A percentile compares a stretch with the other conserved stretches of the same genome.
Conservation (phyloP, 73 alveolate genomes). For the Paramecium sonneborni region DNA sequence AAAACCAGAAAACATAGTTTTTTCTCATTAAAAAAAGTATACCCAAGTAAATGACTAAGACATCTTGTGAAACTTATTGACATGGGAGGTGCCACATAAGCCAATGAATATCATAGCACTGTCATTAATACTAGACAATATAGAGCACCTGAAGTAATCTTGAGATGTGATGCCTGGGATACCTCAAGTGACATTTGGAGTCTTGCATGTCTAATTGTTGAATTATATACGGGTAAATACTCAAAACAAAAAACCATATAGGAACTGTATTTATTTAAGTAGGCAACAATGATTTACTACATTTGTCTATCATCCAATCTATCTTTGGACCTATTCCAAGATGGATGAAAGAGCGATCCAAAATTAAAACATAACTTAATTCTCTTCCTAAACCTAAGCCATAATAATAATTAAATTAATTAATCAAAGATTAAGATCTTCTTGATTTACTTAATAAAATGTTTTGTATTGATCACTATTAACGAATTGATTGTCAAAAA, state of each 20-base stretch:
- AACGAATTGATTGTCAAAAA: slow-evolving; percentile 76
- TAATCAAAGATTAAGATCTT: slow-evolving; percentile 71
- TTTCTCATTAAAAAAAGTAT: slow-evolving; percentile 69
- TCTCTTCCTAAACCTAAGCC: slow-evolving; percentile 28
- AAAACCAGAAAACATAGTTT: slow-evolving; percentile 96
- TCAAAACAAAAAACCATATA: slow-evolving; percentile 49
- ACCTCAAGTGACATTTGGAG: slow-evolving; percentile 96
- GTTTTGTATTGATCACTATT: slow-evolving; percentile 77
- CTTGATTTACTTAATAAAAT: slow-evolving; percentile 69
- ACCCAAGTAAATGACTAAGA: slow-evolving; percentile 52
- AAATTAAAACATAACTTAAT: not conserved
- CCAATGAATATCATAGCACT: slow-evolving; percentile 80
- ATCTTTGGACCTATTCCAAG: slow-evolving; percentile 90
- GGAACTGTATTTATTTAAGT: slow-evolving; percentile 76
- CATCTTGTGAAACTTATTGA: slow-evolving; percentile 89
- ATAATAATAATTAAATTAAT: slow-evolving; percentile 20
- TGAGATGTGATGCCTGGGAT: slow-evolving; percentile 86
- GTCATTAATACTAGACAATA: slow-evolving; percentile 96
- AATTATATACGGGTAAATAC: slow-evolving; percentile 96
- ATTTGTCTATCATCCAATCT: slow-evolving; percentile 92
- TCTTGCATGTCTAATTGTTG: slow-evolving; percentile 94
- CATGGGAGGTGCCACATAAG: slow-evolving; percentile 95
- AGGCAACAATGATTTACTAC: slow-evolving; percentile 89
- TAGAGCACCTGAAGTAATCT: slow-evolving; percentile 97
- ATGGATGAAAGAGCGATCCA: slow-evolving; percentile 88